Evolutionary conservation across 1,284 basidiomycete genomes (phyloP), one percentile per base, ranked within the genome.

Genomic region (Malassezia equina): DNA sequence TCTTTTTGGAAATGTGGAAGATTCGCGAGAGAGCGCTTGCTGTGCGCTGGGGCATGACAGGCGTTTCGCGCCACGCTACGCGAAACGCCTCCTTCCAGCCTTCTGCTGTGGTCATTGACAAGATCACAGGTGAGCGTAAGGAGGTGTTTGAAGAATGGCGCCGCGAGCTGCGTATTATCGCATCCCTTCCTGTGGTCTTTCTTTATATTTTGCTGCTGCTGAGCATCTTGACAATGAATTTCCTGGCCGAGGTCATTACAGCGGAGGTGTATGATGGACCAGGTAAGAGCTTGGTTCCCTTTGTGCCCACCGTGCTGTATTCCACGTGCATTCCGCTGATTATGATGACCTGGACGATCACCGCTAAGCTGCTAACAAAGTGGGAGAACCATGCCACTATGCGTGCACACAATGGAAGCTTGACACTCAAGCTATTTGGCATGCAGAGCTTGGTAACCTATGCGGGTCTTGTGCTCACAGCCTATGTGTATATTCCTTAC

Each of bases 381-480:
- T 94, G 88, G 87, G 93, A 98, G 58, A 74, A 74, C 42, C 65
- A 71, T 50, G 50, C 81, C 2, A 87, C 88, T 61, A 80, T 85
- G 62, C 85, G 84, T 2, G 81, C 82, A 1, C 83, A 89, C 71
- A 81, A 83, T 58, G 81, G 83, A 13, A 88, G 86, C 7, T 79
- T 95, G 29, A 93, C 91, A 6, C 79, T 87, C 70, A 98, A 98
- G 77, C 86, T 88, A 0, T 98, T 98, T 75, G 83, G 85, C 0
- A 80, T 95, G 60, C 86, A 86, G 42, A 84, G 85, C 3, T 82
- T 95, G 66, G 89, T 91, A 21, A 86, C 91, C 0, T 96, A 91
- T 74, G 83, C 75, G 3, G 73, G 71, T 2, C 52, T 73, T 9
- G 65, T 60, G 15, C 47, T 67, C 3, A 67, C 64, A 0, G 73